These are phyloP conservation scores for Bryoglossum gracile DNA, from an alignment of 495 filamentous ascomycete genomes.

Conservation along the genomic window DNA sequence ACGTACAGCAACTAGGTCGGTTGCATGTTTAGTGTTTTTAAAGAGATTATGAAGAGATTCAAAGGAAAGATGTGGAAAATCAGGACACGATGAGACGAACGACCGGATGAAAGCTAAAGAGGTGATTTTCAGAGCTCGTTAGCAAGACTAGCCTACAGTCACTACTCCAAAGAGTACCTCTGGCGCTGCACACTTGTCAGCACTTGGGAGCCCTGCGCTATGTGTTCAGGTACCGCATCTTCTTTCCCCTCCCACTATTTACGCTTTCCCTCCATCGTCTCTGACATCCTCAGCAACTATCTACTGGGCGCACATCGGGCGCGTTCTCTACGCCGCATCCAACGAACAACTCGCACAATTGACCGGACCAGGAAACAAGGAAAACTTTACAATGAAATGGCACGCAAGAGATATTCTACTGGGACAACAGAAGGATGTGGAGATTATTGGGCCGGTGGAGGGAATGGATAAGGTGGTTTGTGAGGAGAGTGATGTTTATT, in stretches of 20 bases:
- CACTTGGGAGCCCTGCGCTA: slow-evolving; percentile 52
- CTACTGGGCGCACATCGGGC: slow-evolving; percentile 50
- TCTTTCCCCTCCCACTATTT: no score
- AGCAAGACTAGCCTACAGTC: slow-evolving; percentile 42
- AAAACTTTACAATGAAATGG: slow-evolving; percentile 47
- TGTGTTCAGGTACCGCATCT: slow-evolving; percentile 38
- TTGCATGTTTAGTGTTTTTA: no score
- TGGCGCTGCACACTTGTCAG: slow-evolving; percentile 43
- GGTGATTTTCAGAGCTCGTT: slow-evolving; percentile 28
- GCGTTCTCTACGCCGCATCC: slow-evolving; percentile 45
- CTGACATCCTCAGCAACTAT: slow-evolving; percentile 22
- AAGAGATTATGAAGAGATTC: no score
- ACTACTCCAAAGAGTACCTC: slow-evolving; percentile 43
- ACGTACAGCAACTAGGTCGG: no score
- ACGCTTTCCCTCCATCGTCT: no score
- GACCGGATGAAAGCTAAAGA: slow-evolving; percentile 1
- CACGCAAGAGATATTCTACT: slow-evolving; percentile 40
- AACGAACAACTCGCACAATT: slow-evolving; percentile 39
- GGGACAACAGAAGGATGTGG: slow-evolving; percentile 38
- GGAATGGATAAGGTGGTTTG: slow-evolving; percentile 39
- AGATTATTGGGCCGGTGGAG: slow-evolving; percentile 41
- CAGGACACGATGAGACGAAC: no score
- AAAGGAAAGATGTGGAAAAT: neutral
- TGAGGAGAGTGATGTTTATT: slow-evolving; percentile 39
- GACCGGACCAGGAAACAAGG: slow-evolving; percentile 40